These are phyloP conservation scores for Rhizopogon vulgaris DNA, from an alignment of 768 basidiomycete genomes.

Conservation along the genomic window DNA sequence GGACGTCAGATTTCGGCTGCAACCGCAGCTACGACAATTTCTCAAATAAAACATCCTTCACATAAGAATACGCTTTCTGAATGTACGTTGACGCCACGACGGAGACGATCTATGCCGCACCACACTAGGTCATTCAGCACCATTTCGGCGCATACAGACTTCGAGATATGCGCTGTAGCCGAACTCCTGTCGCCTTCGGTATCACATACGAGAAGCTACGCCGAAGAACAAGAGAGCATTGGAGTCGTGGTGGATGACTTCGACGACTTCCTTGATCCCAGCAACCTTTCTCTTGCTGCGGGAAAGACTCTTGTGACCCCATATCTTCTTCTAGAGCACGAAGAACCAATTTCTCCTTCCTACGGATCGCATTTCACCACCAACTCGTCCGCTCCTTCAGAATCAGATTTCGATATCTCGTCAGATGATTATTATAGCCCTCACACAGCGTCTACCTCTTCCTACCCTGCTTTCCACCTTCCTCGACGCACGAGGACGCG, in stretches of 20 bases:
- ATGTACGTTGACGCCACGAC: constrained; percentile 18
- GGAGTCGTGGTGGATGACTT: constrained; percentile 21
- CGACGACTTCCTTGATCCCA: constrained; percentile 25
- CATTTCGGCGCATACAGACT: constrained; percentile 43
- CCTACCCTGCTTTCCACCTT: constrained; percentile 24
- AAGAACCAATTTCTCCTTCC: constrained; percentile 24
- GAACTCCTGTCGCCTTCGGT: constrained; percentile 38
- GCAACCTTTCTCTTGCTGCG: constrained; percentile 6
- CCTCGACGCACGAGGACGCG: constrained; percentile 26
- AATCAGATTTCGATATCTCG: constrained; percentile 29
- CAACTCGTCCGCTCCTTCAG: constrained; percentile 19
- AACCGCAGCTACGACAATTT: constrained; percentile 4
- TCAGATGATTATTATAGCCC: constrained; percentile 23
- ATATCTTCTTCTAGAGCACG: constrained; percentile 25
- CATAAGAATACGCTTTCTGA: constrained; percentile 21
- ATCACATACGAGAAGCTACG: constrained; percentile 14
- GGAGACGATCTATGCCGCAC: constrained; percentile 16
- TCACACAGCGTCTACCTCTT: constrained; percentile 11
- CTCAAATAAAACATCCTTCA: constrained; percentile 11
- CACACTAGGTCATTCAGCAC: constrained; percentile 32
- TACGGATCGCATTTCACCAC: constrained; percentile 12
- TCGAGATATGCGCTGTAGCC: constrained; percentile 45
- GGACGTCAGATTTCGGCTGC: constrained; percentile 8
- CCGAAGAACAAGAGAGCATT: constrained; percentile 20
- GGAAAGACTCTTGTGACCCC: constrained; percentile 9